Evolutionary conservation across 805 yeast genomes (phyloP).

Genomic region (Blastobotrys terrestris): DNA sequence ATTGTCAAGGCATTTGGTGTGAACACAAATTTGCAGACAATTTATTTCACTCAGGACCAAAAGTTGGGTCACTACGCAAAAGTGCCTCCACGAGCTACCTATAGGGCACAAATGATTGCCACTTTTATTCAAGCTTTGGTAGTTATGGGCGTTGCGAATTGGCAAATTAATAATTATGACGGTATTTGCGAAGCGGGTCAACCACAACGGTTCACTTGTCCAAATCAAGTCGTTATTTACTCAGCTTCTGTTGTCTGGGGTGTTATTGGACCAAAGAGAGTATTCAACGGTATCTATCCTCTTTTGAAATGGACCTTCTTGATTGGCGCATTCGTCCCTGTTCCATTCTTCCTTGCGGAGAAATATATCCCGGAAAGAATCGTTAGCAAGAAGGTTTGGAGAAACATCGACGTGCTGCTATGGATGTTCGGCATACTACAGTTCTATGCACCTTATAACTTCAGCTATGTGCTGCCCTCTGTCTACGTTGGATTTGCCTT

Average conservation of each 20-base stretch:
- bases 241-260: conserved; percentile 44
- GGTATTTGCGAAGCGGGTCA: conserved; percentile 26
- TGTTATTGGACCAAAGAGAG: conserved; percentile 43
- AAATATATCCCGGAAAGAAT: not conserved
- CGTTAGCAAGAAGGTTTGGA: not conserved
- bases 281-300: conserved; percentile 31
- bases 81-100: conserved; percentile 38
- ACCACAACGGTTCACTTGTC: conserved; percentile 33
- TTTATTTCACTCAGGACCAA: conserved; percentile 50
- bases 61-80: conserved; percentile 43
- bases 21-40: conserved; percentile 54
- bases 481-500: conserved; percentile 37
- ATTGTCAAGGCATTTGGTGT: conserved; percentile 40
- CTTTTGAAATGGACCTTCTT: conserved; percentile 19
- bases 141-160: conserved; percentile 29
- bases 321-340: conserved; percentile 12
- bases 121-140: conserved; percentile 36
- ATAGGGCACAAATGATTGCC: conserved; percentile 35
- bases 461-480: conserved; percentile 39
- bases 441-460: conserved; percentile 37
- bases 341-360: conserved; percentile 3
- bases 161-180: conserved; percentile 30
- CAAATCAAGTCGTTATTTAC: conserved; percentile 35
- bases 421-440: conserved; percentile 32
- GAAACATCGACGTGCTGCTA: not conserved